phyloP scores from a whole-genome alignment of 2,329 filamentous ascomycete species.

The Stagonosporopsis vannaccii region DNA sequence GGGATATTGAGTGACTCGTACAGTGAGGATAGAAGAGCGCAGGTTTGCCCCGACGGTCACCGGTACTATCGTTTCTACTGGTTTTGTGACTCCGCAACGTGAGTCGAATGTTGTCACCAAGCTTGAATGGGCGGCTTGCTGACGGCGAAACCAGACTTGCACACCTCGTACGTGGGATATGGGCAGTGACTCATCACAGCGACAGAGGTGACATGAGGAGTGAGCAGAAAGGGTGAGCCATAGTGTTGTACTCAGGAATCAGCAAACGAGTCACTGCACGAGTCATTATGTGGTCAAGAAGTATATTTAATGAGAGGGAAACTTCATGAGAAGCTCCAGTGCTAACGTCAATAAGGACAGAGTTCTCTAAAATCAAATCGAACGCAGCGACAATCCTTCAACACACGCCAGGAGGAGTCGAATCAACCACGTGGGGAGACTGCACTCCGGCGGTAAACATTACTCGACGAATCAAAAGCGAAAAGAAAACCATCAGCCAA shows the following conservation, averaged over 20 bases:
- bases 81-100: too few relatives aligned
- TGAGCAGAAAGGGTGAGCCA: not conserved
- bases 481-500: constrained; percentile 20
- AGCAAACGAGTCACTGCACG: not conserved
- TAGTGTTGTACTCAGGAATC: not conserved
- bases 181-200: not conserved
- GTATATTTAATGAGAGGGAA: constrained; percentile 11
- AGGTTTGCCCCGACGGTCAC: too few relatives aligned
- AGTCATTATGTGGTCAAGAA: constrained; percentile 7
- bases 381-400: constrained; percentile 20
- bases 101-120: too few relatives aligned
- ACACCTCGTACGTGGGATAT: not conserved
- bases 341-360: constrained; percentile 7
- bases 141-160: not conserved
- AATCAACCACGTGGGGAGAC: constrained; percentile 48
- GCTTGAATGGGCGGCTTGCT: too few relatives aligned
- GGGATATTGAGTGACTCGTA: too few relatives aligned
- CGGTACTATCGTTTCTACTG: too few relatives aligned
- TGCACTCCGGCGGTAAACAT: constrained; percentile 40
- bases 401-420: constrained; percentile 45
- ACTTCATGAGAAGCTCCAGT: not conserved
- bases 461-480: constrained; percentile 19
- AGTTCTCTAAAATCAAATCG: not conserved
- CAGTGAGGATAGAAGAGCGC: too few relatives aligned
- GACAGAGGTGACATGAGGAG: not conserved